Conservation (phyloP, 1,284 basidiomycete genomes). For the Fomitopsis schrenkii region DNA sequence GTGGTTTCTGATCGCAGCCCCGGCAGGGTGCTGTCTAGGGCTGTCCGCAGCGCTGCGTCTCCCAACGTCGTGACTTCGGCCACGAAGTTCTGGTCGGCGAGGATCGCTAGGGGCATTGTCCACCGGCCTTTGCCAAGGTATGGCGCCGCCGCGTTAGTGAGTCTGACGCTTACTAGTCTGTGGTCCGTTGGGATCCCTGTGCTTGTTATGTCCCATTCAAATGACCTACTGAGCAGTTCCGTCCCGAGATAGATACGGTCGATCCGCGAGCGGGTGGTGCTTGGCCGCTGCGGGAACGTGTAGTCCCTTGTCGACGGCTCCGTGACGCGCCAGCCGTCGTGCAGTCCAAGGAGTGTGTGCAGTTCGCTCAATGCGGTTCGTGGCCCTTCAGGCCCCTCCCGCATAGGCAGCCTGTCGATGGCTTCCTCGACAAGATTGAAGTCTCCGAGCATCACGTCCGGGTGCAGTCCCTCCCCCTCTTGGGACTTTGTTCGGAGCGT, state of each 20-base stretch:
- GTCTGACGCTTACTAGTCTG: background rate
- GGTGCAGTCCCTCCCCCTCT: background rate
- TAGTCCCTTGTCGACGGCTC: background rate
- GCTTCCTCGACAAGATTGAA: background rate
- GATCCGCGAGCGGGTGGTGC: background rate
- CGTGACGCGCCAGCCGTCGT: background rate
- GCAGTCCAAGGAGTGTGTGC: background rate
- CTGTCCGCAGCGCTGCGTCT: no score
- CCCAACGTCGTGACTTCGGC: no score
- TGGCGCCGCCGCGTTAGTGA: background rate
- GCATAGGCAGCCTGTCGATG: background rate
- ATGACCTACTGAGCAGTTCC: background rate
- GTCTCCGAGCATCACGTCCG: no score
- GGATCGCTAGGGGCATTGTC: background rate
- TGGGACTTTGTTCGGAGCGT: background rate
- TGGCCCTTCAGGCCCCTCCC: background rate
- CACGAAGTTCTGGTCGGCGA: background rate
- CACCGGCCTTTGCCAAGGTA: conserved; percentile 4
- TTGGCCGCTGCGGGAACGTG: no score
- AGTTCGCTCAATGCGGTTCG: background rate
- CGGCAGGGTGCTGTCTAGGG: no score
- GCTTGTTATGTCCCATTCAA: background rate
- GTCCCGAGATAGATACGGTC: background rate
- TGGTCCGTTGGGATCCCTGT: background rate
- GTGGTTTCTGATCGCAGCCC: no score